Base-by-base conservation (phyloP, 2,329 filamentous ascomycete genomes). In the Claviceps pazoutovae region DNA sequence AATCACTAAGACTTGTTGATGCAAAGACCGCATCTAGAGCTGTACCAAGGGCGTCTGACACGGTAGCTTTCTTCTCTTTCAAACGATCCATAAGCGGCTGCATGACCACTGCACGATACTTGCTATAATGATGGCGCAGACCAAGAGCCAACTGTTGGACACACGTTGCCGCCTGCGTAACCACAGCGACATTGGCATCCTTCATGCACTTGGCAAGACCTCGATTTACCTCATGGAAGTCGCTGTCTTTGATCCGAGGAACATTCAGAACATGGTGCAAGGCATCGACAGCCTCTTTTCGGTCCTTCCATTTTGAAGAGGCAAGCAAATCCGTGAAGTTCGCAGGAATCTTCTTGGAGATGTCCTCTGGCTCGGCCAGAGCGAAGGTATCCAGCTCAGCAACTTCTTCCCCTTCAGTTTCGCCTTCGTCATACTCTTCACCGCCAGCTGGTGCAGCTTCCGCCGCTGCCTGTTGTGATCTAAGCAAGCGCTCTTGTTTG, bases 241-340 rank as follows among this genome's bases (percentile, higher is more conserved):
- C 84, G 6, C 82, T 87, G 59, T 97, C 91, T 66, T 95, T 94
- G 66, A 98, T 95, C 55, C 84, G 80, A 14, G 91, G 89, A 42
- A 94, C 84, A 60, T 95, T 94, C 51, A 95, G 68, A 3, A 81
- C 76, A 14, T 79, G 78, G 59, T 83, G 84, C 0, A 96, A 75
- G 9, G 80, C 88, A 55, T 98, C 93, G 3, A 97, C 75, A 0
- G 87, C 88, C 59, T 98, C 93, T 68, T 98, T 98, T 55, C 93
- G 79, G 59, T 98, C 94, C 65, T 98, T 98, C 93, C 93, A 98
- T 66, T 98, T 98, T 0, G 90, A 84, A 9, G 91, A 97, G 0
- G 79, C 84, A 34, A 98, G 72, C 54, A 85, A 82, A 21, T 98
- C 93, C 57, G 80, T 77, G 57, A 96, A 90, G 64, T 89, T 83